Base-by-base conservation (phyloP, 139 green algal species). In the Closterium sp. region DNA sequence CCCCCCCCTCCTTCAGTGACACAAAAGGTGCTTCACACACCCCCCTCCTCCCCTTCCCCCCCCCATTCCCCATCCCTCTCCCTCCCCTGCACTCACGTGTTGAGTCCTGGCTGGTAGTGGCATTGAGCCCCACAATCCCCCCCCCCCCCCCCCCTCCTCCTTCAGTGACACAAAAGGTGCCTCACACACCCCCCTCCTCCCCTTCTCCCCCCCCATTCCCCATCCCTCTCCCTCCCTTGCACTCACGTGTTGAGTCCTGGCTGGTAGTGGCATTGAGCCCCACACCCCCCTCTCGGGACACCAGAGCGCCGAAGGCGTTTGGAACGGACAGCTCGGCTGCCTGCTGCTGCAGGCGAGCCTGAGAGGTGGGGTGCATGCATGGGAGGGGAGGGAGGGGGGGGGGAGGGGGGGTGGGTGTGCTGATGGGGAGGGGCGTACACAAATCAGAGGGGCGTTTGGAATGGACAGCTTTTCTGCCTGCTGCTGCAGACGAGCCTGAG, bases 261-360 rank as follows among this genome's bases (percentile, higher is more conserved):
- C 33, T 95, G 89, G 97, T 99, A 83, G 94, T 94, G 6, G 97
- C 97, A 87, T 99, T 99, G n/a, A 99, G 94, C 1, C 97, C 97
- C 12, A 97, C 95, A 5, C 91, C 97, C 12, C 97, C 97, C 16
- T 90, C 85, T 8, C 93, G 91, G 8, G 93, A 83, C 83, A 98
- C 91, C n/a, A 96, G 38, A 7, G 96, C 86, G 6, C 97, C 97
- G 84, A 95, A 98, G 1, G 94, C 97, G 91, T 98, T 98, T 36
- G 96, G 95, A 32, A 96, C 89, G 9, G 87, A 69, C 10, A 87
- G 36, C 87, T 89, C 69, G 12, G 87, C 91, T 8, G 34, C 34
- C 6, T 33, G 33, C 84, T 91, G 30, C n/a, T 86, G 30, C n/a
- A 86, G 30, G 5, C 83, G 83, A 86, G 83, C n/a, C n/a, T 34